A percentile compares a stretch with the other conserved stretches of the same genome.
Evolutionary conservation across 495 filamentous ascomycete species (phyloP).

Genomic region (Aspergillus avenaceus): DNA sequence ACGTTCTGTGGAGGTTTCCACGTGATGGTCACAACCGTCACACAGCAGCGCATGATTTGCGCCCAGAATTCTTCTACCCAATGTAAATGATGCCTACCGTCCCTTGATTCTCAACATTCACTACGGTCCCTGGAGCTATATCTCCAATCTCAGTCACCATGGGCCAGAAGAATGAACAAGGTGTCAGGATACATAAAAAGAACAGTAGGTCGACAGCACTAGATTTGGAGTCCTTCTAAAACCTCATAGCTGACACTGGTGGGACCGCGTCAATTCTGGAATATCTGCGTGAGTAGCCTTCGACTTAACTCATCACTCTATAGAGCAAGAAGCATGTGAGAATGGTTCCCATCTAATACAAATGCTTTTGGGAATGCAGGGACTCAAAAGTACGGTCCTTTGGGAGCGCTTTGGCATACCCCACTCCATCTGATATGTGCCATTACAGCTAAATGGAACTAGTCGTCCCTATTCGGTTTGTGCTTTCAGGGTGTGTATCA

Average conservation of each 20-base stretch:
- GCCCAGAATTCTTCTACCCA: no score
- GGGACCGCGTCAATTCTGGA: slow-evolving; percentile 42
- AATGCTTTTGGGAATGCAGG: slow-evolving; percentile 34
- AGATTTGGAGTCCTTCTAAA: slow-evolving; percentile 11
- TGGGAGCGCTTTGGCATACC: not conserved
- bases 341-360: no score
- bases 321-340: not conserved
- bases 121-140: not conserved
- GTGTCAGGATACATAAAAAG: slow-evolving; percentile 34
- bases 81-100: no score
- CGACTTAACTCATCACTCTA: not conserved
- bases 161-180: slow-evolving; percentile 38
- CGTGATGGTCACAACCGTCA: no score
- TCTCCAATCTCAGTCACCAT: not conserved
- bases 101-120: no score
- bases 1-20: no score
- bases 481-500: slow-evolving; percentile 1
- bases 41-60: no score
- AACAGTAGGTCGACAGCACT: slow-evolving; percentile 31
- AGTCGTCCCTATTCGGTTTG: slow-evolving; percentile 61
- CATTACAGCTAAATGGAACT: not conserved
- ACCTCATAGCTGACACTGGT: slow-evolving; percentile 22
- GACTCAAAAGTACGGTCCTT: slow-evolving; percentile 50
- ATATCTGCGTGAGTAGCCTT: slow-evolving; percentile 51
- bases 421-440: not conserved